Evolutionary conservation across 2,329 filamentous ascomycete species (phyloP), one percentile per base, ranked within the genome.

Genomic region (Ascosphaera aggregata): DNA sequence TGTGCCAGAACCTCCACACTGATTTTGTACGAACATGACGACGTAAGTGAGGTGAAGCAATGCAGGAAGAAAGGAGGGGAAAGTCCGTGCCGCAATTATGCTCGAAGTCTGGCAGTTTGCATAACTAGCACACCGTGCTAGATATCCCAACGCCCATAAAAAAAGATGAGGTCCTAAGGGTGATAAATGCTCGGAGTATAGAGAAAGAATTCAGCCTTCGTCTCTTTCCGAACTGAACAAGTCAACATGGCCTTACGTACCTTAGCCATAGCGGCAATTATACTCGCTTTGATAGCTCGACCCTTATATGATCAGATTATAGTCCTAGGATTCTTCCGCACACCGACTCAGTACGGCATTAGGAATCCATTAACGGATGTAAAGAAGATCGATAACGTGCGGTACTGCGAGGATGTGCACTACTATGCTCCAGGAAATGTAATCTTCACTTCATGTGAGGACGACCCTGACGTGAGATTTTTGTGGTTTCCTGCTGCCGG

Each of bases 401-500:
- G 58, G 2, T 58, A 68, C 13, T 74, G 71, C 47, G 72, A 76
- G 45, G 71, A 76, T 43, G 37, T 76, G 2, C 69, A 75, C 46
- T 61, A 69, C 40, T 63, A 73, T 43, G 48, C 48, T 1, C 49
- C 59, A 0, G 64, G 61, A 13, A 57, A 62, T 0, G 42, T 61
- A 5, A 50, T 76, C 1, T 75, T 71, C 46, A 63, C 67, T 0
- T 69, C 69, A 0, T 76, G 71, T 44, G 62, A 70, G 35, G 65
- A 64, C 27, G 48, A 53, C 1, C 45, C 49, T 3, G 45, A 48
- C 0, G 53, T 53, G 0, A 55, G 69, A 0, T 62, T 62, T 34
- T 46, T 49, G 2, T 73, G 67, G 67, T 73, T 70, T 43, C 71
- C 65, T 7, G 57, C 58, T 0, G 49, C 66, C 18, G 57, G 39